phyloP scores from a whole-genome alignment of 345 rosid genomes.

The Eucalyptus dawsonii region DNA sequence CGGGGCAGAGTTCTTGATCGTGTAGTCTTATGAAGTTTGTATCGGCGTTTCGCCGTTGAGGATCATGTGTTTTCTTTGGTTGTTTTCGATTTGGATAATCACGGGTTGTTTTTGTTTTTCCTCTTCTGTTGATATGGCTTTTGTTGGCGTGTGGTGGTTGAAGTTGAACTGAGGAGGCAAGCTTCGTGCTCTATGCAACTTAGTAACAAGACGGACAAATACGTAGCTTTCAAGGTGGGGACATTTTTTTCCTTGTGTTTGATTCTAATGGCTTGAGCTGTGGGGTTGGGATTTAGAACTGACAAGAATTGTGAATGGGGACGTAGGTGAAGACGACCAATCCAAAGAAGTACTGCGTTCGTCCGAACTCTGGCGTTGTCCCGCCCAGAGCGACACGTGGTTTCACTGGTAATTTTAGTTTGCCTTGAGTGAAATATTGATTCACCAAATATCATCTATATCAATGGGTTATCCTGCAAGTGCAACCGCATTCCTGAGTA shows the following conservation, averaged over 20 bases:
- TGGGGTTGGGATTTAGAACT: neutral
- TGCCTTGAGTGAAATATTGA: neutral
- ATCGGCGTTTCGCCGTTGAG: neutral
- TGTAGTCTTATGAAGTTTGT: neutral
- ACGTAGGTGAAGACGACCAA: constrained; percentile 77
- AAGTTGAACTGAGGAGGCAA: constrained; percentile 83
- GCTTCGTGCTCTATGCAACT: constrained; percentile 69
- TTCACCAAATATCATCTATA: neutral
- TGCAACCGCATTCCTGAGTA: neutral
- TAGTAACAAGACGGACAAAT: constrained; percentile 53
- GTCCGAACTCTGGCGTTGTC: constrained; percentile 74
- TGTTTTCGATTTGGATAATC: neutral
- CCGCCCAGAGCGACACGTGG: constrained; percentile 47
- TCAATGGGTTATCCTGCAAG: neutral
- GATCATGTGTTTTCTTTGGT: neutral
- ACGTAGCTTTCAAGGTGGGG: constrained; percentile 68
- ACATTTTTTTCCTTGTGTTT: neutral
- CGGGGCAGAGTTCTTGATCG: neutral
- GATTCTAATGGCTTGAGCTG: neutral
- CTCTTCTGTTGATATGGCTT: neutral
- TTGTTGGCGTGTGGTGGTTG: neutral
- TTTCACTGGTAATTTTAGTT: constrained; percentile 40
- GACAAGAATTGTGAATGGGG: neutral
- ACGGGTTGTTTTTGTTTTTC: neutral
- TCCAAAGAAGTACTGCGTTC: constrained; percentile 76